Evolutionary conservation across 352 stramenopile genomes (phyloP).

Genomic region (Pilasporangium apinafurcum): DNA sequence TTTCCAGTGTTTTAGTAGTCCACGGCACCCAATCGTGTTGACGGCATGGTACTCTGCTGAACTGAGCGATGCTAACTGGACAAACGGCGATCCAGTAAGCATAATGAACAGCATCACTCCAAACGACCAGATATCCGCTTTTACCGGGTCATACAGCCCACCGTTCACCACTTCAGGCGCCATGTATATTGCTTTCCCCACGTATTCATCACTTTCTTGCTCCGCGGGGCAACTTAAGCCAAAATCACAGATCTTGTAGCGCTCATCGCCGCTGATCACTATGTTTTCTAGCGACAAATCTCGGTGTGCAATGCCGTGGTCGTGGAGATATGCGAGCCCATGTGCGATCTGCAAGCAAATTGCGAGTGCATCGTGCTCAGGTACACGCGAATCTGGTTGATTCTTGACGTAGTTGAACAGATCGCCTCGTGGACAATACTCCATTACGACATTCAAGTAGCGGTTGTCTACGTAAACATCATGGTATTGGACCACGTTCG

Average conservation of each 20-base stretch:
- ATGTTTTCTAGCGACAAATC: conserved; percentile 30
- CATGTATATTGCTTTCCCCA: conserved; percentile 12
- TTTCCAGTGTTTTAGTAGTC: neutral
- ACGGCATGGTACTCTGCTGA: neutral
- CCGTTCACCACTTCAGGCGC: conserved; percentile 8
- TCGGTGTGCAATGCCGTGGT: conserved; percentile 16
- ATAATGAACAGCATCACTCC: conserved; percentile 46
- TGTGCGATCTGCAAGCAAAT: conserved; percentile 19
- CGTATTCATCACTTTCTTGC: neutral
- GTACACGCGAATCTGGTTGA: neutral
- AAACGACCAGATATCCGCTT: conserved; percentile 42
- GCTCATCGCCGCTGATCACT: conserved; percentile 14
- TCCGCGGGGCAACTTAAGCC: conserved; percentile 7
- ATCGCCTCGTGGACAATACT: conserved; percentile 33
- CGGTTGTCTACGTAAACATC: conserved; percentile 9
- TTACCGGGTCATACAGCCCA: neutral
- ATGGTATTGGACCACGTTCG: conserved; percentile 14
- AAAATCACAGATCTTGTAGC: conserved; percentile 31
- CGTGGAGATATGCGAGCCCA: conserved; percentile 20
- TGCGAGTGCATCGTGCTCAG: conserved; percentile 4
- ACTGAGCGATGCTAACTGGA: neutral
- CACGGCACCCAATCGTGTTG: neutral
- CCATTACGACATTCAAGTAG: conserved; percentile 18
- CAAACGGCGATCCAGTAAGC: conserved; percentile 13
- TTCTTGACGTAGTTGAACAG: conserved; percentile 10